These are phyloP conservation scores for Blumeriella jaapii DNA, from an alignment of 2,329 filamentous ascomycete genomes.

Conservation along the genomic window DNA sequence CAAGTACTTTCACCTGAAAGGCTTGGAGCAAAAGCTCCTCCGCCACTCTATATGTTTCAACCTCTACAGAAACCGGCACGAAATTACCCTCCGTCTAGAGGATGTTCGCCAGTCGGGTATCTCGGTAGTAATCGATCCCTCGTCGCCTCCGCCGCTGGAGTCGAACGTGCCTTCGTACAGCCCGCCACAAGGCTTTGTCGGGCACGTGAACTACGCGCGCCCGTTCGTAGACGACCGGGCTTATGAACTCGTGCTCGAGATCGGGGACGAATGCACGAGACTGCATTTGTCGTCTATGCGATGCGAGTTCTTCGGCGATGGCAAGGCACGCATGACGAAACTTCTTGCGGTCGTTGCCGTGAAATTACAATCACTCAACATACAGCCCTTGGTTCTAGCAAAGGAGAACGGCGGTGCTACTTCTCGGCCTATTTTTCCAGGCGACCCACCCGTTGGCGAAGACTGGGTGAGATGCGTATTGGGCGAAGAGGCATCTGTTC, in stretches of 20 bases:
- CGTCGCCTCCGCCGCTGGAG: constrained; percentile 21
- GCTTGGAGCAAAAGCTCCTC: constrained; percentile 78
- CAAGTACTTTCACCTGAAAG: constrained; percentile 86
- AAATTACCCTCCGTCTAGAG: constrained; percentile 71
- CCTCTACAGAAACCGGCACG: constrained; percentile 50
- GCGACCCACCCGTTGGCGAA: constrained; percentile 58
- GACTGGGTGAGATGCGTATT: constrained; percentile 56
- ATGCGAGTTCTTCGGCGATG: constrained; percentile 64
- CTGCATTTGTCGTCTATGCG: constrained; percentile 43
- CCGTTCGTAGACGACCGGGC: constrained; percentile 72
- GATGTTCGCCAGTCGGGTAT: constrained; percentile 85
- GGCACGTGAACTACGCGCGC: constrained; percentile 68
- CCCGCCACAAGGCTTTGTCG: constrained; percentile 24
- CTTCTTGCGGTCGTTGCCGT: constrained; percentile 72
- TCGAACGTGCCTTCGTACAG: constrained; percentile 25
- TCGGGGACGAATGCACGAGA: constrained; percentile 53
- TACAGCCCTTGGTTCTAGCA: constrained; percentile 52
- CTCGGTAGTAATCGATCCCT: constrained; percentile 43
- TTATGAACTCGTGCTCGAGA: constrained; percentile 69
- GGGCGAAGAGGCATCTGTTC: constrained; percentile 46
- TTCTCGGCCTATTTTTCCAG: constrained; percentile 52
- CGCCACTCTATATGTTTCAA: constrained; percentile 69
- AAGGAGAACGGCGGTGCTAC: constrained; percentile 53
- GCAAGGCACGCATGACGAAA: constrained; percentile 57
- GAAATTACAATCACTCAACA: constrained; percentile 59